These are phyloP conservation scores for Fusarium sp. DNA, from an alignment of 2,329 filamentous ascomycete species.

Conservation along the genomic window DNA sequence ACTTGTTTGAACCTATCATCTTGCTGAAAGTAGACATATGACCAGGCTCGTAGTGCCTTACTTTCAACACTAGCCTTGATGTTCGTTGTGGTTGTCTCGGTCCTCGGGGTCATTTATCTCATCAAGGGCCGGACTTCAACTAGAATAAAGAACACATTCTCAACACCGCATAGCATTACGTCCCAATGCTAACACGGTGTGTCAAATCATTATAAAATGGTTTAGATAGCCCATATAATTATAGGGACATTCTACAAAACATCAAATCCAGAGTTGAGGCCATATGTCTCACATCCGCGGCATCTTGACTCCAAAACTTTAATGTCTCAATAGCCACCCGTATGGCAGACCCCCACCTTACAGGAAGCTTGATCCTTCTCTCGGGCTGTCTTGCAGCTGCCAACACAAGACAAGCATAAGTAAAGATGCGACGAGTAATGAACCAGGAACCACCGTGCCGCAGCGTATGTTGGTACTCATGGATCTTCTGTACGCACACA, in stretches of 20 bases:
- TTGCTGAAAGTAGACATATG: too few species aligned
- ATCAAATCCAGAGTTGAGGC: not conserved
- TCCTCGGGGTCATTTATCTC: too few species aligned
- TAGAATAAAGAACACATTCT: too few species aligned
- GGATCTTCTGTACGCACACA: not conserved
- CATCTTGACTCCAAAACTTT: slow-evolving; percentile 3
- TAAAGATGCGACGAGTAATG: slow-evolving; percentile 13
- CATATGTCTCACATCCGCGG: slow-evolving; percentile 4
- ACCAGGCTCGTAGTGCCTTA: too few species aligned
- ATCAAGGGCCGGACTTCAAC: too few species aligned
- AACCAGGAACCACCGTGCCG: slow-evolving; percentile 25
- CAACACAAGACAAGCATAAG: slow-evolving; percentile 10
- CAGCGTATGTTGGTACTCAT: not conserved
- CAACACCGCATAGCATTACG: too few species aligned
- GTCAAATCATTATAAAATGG: too few species aligned
- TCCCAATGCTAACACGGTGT: too few species aligned
- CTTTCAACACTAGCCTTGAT: too few species aligned
- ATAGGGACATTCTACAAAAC: not conserved
- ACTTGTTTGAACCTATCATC: too few species aligned
- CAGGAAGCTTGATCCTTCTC: not conserved
- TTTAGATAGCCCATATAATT: too few species aligned
- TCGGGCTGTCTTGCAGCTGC: not conserved
- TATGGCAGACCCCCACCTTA: not conserved
- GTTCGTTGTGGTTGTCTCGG: too few species aligned
- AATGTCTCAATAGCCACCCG: slow-evolving; percentile 4